phyloP scores from a whole-genome alignment of 2,329 filamentous ascomycete species.

The Cladosporium sp. region DNA sequence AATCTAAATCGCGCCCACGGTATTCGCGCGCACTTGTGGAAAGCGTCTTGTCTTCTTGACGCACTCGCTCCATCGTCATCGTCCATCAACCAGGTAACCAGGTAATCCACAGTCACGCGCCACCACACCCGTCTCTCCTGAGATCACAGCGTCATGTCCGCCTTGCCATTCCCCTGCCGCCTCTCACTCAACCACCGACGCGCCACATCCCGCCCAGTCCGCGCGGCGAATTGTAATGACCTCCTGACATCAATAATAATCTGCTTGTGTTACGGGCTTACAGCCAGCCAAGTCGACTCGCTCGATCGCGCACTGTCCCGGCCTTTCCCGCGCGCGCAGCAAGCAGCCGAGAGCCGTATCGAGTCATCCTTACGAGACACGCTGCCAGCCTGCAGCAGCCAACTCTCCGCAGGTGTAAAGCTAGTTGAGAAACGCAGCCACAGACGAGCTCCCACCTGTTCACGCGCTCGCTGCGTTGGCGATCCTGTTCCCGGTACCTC shows the following conservation, averaged over 20 bases:
- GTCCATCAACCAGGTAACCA: background rate
- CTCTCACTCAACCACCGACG: background rate
- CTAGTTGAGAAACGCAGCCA: slow-evolving; percentile 15
- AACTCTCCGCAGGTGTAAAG: background rate
- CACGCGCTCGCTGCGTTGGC: slow-evolving; percentile 19
- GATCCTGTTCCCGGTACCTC: slow-evolving; percentile 4
- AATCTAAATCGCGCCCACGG: slow-evolving; percentile 8
- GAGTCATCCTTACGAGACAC: slow-evolving; percentile 14
- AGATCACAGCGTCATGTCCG: slow-evolving; percentile 11
- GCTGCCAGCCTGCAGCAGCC: background rate
- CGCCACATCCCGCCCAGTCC: slow-evolving; percentile 15
- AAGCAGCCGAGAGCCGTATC: slow-evolving; percentile 5
- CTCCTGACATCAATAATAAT: slow-evolving; percentile 9
- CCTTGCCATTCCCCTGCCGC: background rate
- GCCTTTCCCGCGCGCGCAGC: slow-evolving; percentile 1
- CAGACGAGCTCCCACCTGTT: slow-evolving; percentile 19
- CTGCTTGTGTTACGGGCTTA: background rate
- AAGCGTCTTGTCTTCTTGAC: background rate
- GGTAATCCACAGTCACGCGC: background rate
- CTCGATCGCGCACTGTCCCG: slow-evolving; percentile 3
- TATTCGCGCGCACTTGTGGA: background rate
- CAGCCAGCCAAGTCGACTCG: background rate
- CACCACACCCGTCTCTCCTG: background rate
- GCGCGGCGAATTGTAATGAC: slow-evolving; percentile 6
- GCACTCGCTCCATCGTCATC: background rate